Conservation (phyloP, 2,329 filamentous ascomycete species). For the Aspergillus neoniger region DNA sequence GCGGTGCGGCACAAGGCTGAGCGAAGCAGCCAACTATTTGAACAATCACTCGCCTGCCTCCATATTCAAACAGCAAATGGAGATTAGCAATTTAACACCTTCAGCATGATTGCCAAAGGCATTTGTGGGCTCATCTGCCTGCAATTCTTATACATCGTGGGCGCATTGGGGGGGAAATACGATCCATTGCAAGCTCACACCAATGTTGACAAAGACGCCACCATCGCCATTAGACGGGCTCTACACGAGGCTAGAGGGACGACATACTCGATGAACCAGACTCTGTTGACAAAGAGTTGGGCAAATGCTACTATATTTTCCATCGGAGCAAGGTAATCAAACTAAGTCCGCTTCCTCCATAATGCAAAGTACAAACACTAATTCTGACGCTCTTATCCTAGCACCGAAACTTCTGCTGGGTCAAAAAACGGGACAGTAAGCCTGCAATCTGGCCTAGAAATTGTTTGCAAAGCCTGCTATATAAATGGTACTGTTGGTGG, state of each 20-base stretch:
- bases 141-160: neutral
- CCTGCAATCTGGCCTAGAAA: neutral
- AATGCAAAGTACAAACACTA: neutral
- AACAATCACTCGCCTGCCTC: no score
- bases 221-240: constrained; percentile 4
- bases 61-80: no score
- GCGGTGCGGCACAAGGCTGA: no score
- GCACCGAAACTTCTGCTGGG: neutral
- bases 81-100: no score
- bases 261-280: constrained; percentile 2
- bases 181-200: neutral
- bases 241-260: neutral
- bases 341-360: neutral
- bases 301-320: constrained; percentile 8
- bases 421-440: neutral
- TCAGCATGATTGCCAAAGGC: neutral
- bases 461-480: constrained; percentile 11
- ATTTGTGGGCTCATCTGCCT: neutral
- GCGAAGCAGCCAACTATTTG: no score
- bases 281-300: constrained; percentile 6
- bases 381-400: neutral
- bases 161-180: neutral
- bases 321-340: constrained; percentile 1
- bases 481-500: constrained; percentile 10
- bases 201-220: neutral